Evolutionary conservation across 129 eudicot species (phyloP).

Genomic region (Lactuca sativa): DNA sequence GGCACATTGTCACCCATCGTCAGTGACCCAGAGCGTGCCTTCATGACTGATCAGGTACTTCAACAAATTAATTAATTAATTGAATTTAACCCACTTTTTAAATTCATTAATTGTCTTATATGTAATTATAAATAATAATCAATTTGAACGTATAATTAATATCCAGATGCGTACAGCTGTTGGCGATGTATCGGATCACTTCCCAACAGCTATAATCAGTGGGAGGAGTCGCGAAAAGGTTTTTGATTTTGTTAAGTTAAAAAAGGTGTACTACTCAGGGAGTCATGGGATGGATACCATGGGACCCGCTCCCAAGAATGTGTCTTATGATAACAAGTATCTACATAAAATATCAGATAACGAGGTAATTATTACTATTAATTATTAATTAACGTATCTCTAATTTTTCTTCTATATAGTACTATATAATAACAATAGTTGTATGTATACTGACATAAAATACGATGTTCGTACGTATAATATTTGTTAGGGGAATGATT

Average conservation of each 20-base stretch:
- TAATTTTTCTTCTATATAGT: not conserved
- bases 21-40: slow-evolving; percentile 53
- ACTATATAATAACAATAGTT: not conserved
- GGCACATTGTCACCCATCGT: slow-evolving; percentile 62
- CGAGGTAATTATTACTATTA: slow-evolving; percentile 25
- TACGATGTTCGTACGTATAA: too few relatives aligned
- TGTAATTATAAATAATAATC: too few relatives aligned
- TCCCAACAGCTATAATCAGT: slow-evolving; percentile 63
- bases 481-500: slow-evolving; percentile 32
- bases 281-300: slow-evolving; percentile 61
- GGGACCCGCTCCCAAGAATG: slow-evolving; percentile 39
- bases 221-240: slow-evolving; percentile 61
- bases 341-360: slow-evolving; percentile 39
- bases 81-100: not conserved
- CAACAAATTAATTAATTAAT: not conserved
- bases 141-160: not conserved
- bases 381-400: too few relatives aligned
- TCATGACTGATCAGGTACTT: slow-evolving; percentile 56
- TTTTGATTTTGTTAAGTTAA: slow-evolving; percentile 47
- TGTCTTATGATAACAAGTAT: slow-evolving; percentile 33
- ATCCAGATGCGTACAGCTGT: slow-evolving; percentile 51
- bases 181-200: slow-evolving; percentile 37
- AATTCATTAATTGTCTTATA: too few relatives aligned
- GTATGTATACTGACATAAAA: too few relatives aligned
- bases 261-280: slow-evolving; percentile 51